A percentile compares a stretch with the other conserved stretches of the same genome.
Conservation (phyloP, 176 grass and related monocot species). For the Typha latifolia region DNA sequence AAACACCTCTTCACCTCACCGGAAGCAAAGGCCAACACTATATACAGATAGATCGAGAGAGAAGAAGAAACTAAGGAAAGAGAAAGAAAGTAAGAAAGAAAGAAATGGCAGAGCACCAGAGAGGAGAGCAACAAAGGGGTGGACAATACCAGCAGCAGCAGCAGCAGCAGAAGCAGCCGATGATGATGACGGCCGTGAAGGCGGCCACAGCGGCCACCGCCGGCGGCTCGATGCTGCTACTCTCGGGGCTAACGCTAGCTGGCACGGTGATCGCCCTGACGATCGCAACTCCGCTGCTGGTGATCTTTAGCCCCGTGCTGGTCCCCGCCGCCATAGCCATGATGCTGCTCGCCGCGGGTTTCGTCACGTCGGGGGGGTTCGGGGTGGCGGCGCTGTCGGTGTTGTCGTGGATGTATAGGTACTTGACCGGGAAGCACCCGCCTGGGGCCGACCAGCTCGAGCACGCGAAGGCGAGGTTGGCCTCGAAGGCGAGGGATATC, state of each 20-base stretch:
- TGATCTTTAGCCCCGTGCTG: slow-evolving; percentile 93
- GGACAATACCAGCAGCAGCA: slow-evolving; percentile 2
- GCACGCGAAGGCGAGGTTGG: slow-evolving; percentile 62
- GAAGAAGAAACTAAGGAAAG: not conserved
- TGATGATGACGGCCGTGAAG: slow-evolving; percentile 48
- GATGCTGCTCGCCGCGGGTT: slow-evolving; percentile 52
- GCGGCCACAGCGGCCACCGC: slow-evolving; percentile 47
- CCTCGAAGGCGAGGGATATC: slow-evolving; percentile 68
- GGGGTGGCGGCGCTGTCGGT: slow-evolving; percentile 78
- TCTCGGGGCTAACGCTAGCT: slow-evolving; percentile 59
- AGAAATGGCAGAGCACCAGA: slow-evolving; percentile 42
- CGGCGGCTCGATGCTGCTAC: slow-evolving; percentile 61
- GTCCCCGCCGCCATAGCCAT: slow-evolving; percentile 56
- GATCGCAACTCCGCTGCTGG: slow-evolving; percentile 71
- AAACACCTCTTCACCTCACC: not conserved
- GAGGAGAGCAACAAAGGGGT: not conserved
- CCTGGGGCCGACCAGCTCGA: slow-evolving; percentile 82
- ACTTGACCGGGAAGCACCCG: slow-evolving; percentile 82
- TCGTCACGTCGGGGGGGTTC: slow-evolving; percentile 61
- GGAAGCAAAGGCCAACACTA: no score
- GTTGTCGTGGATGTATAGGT: slow-evolving; percentile 96
- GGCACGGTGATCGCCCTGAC: slow-evolving; percentile 74
- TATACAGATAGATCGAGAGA: no score
- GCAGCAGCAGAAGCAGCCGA: slow-evolving; percentile 35
- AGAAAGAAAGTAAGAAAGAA: not conserved